Evolutionary conservation across 176 grass and related monocot genomes (phyloP), one percentile per base, ranked within the genome.

Genomic region (Bonia amplexicaulis): DNA sequence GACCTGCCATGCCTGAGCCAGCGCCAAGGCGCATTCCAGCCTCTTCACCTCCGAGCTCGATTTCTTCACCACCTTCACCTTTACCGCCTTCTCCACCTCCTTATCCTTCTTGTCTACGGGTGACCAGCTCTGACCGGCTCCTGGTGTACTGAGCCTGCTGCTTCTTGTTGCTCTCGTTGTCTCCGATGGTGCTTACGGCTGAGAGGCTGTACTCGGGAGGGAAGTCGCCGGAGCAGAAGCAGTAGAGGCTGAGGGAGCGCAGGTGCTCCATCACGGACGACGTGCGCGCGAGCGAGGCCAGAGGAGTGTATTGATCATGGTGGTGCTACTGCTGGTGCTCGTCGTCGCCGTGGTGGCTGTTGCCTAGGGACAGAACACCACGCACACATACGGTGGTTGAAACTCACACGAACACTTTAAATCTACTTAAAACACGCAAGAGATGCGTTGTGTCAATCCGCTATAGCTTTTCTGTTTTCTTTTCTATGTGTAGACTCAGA

Each of bases 161-260:
- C 66, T 85, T 41, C 19, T 65, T 20, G 60, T 51, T 15, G 35
- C 17, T 48, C 37, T 42, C 82, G 37, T 44, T 82, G 51, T 49
- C 69, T 61, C 4, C 64, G 63, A 70, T 7, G 73, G 9, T 1
- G 40, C 8, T 13, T 67, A 44, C 22, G n/a, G 68, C 61, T 37
- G 42, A 26, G 59, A 33, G 3, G 76, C 44, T 71, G 57, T 84
- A 79, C 71, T 90, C 81, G 22, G 84, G 66, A 42, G 89, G 83
- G 91, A 95, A 78, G 51, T 98, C 93, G 35, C 93, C 93, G 63
- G 95, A 98, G 51, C 85, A 80, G 83, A 93, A 98, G 39, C 95
- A 85, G 54, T 87, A 83, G 76, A 98, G 85, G 19, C 89, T 86
- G 12, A 98, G 7, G 53, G 95, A 98, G 23, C 89, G 89, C 54